These are phyloP conservation scores for Rhodotorula sp. DNA, from an alignment of 1,284 basidiomycete species.

Conservation along the genomic window DNA sequence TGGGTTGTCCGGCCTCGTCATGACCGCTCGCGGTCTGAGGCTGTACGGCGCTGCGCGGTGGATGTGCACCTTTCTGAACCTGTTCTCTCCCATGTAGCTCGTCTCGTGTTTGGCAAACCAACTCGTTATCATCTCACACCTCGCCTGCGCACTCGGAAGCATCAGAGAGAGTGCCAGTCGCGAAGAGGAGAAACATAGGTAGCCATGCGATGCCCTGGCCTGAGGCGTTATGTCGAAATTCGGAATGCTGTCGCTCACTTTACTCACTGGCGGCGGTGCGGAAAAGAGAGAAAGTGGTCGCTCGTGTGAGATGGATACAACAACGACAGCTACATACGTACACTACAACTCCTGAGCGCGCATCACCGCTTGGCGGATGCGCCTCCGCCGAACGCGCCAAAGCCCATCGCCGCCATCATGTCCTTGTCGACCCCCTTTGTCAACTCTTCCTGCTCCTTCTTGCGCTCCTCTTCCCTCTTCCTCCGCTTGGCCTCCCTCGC, in stretches of 20 bases:
- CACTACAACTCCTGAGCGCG: too few species aligned
- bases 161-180: too few species aligned
- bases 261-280: too few species aligned
- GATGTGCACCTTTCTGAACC: conserved; percentile 26
- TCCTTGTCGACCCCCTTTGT: conserved; percentile 51
- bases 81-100: conserved; percentile 1
- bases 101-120: too few species aligned
- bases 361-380: conserved; percentile 59
- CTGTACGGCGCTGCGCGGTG: conserved; percentile 28
- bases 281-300: too few species aligned
- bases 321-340: not conserved
- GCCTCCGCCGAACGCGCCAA: conserved; percentile 71
- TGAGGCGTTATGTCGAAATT: too few species aligned
- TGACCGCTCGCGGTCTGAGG: not conserved
- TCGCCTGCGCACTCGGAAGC: too few species aligned
- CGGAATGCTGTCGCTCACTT: too few species aligned
- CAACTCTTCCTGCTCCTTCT: conserved; percentile 51
- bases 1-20: conserved; percentile 12
- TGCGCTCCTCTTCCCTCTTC: conserved; percentile 65
- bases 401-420: conserved; percentile 87
- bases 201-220: too few species aligned
- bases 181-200: too few species aligned
- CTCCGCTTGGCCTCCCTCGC: conserved; percentile 71
- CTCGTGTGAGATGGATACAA: not conserved
- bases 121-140: too few species aligned